Evolutionary conservation across 768 basidiomycete species (phyloP), one percentile per base, ranked within the genome.

Genomic region (Amanita rimosa): DNA sequence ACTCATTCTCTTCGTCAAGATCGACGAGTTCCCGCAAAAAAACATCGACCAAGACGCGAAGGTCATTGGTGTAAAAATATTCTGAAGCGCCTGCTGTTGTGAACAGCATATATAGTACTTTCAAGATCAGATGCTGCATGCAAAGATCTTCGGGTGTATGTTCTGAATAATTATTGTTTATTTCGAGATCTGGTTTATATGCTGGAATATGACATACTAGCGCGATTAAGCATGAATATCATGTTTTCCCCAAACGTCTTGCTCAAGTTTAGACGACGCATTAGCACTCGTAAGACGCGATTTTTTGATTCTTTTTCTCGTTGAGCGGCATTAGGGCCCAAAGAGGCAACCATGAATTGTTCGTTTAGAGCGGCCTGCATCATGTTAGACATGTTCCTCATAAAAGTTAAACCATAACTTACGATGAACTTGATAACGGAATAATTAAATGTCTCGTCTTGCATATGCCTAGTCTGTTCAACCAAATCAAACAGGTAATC

Each of bases 151-250:
- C 96, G 6, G 88, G 72, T 0, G 86, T 86, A 36, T 83, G 79
- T 58, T 84, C 92, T 93, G 53, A 1, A 36, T 50, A 31, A 39
- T 9, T 7, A 27, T 27, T 27, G 8, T 9, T 27, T 27, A 27
- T 27, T 14, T 35, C 21, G 9, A 22, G 2, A 3, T 45, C 31
- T 4, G 49, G 37, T 3, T 21, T 47, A 10, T 2, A 27, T 7
- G 16, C 10, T 6, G 19, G 6, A 38, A 37, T 22, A 8, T 6
- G n/a, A 73, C 87, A 57, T 59, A 94, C 93, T 76, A 39, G 94
- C 87, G 51, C 96, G 82, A 59, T 99, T 98, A 39, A 99, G 70
- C 87, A 99, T 99, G 64, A 97, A 99, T 49, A 99, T 97, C 74
- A 99, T 79, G 61, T 98, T 99, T 67, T 93, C 94, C 3, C 94